Base-by-base conservation (phyloP, 2,329 filamentous ascomycete species). In the Fusarium tanahbumbuense region DNA sequence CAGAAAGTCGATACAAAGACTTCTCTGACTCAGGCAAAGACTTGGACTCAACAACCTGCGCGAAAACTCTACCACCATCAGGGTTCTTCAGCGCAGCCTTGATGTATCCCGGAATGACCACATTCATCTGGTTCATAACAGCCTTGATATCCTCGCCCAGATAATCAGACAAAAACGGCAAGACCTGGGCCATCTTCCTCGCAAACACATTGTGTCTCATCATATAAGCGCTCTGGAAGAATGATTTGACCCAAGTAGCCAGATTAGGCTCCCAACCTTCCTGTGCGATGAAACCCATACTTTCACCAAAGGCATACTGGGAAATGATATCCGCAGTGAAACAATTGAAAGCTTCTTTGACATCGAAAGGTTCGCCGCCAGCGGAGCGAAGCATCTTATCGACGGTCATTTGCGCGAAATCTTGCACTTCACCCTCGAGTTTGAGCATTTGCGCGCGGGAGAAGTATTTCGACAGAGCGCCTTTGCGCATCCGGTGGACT, bases 291-390 rank as follows among this genome's bases (percentile, higher is more conserved):
- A 72, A 70, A 2, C 80, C 80, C 56, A 81, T 76, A 7, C 72
- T 69, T 45, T 81, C 77, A 12, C 81, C 81, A 57, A 82, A 82
- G 23, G 74, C 76, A 50, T 81, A 82, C 3, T 76, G 72, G 3
- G 77, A 78, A 28, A 82, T 82, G 5, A 77, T 75, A n/a, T 82
- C 81, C 1, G 79, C 76, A 0, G 80, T 81, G 56, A 81, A 81
- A 64, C 80, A 81, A 59, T 78, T 81, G 54, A 79, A 81, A 3
- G 80, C 68, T 20, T 78, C 74, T 30, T 75, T 77, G 11, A 81
- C 65, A 40, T 81, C 76, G n/a, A 82, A 76, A 0, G 76, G 62
- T 8, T 68, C 62, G 18, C 67, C 72, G 15, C 73, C 72, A 10
- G 68, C 46, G 9, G 64, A 66, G 5, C 55, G 49, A 7, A 82